Evolutionary conservation across 2,329 filamentous ascomycete species (phyloP).

Genomic region (Colletotrichum horii): DNA sequence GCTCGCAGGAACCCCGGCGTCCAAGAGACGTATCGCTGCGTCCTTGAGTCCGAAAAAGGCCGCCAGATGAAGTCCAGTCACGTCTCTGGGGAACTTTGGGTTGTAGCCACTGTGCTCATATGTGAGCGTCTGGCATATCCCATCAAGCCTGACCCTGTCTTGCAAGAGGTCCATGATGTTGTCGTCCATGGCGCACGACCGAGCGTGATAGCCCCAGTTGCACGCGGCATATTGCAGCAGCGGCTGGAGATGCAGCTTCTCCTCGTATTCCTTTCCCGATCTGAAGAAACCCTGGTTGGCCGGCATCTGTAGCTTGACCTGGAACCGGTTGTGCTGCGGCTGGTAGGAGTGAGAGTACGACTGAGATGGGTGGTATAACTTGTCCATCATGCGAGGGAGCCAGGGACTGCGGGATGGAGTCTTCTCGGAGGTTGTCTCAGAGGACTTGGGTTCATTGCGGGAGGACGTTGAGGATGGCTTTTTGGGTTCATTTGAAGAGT

Average conservation of each 20-base stretch:
- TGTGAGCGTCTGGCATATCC: not conserved
- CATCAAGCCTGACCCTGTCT: not conserved
- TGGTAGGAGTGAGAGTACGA: not conserved
- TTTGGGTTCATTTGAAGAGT: not conserved
- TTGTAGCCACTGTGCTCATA: not conserved
- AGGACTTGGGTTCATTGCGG: not conserved
- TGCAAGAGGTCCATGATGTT: not conserved
- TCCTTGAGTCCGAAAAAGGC: not conserved
- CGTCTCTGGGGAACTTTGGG: not conserved
- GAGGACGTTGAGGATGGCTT: not conserved
- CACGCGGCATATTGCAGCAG: not conserved
- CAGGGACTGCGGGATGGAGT: not conserved
- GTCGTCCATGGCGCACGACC: accelerated
- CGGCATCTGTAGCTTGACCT: not conserved
- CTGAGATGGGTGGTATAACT: not conserved
- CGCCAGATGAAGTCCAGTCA: not conserved
- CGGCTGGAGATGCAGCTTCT: not conserved
- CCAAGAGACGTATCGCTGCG: not conserved
- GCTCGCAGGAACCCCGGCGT: not conserved
- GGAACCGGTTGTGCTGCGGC: not conserved
- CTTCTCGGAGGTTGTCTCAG: not conserved
- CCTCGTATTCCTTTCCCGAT: not conserved
- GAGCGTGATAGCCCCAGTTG: not conserved
- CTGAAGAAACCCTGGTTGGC: not conserved
- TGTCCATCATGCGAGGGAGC: not conserved